These are phyloP conservation scores for Logfia minima DNA, from an alignment of 129 eudicot genomes.

Conservation along the genomic window DNA sequence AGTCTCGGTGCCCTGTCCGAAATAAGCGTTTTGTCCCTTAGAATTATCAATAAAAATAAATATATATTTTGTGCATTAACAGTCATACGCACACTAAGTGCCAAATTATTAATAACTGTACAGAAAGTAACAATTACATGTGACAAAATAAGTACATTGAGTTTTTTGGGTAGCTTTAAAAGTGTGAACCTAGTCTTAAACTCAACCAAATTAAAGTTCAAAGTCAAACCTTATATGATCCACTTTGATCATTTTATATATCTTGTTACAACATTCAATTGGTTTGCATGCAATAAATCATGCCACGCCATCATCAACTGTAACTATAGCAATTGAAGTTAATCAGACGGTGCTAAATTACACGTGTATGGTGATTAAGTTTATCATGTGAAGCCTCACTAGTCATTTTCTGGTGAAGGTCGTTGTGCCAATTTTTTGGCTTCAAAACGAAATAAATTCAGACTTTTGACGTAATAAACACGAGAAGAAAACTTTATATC, in stretches of 20 bases:
- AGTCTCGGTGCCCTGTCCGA: no score
- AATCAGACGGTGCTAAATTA: constrained; percentile 44
- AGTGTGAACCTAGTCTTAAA: no score
- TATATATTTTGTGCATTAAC: no score
- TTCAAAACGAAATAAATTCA: neutral
- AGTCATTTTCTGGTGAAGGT: constrained; percentile 37
- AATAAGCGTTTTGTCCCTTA: no score
- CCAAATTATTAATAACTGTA: no score
- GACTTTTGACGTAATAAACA: constrained; percentile 12
- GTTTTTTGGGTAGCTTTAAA: neutral
- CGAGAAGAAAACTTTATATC: constrained; percentile 1
- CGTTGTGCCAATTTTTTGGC: constrained; percentile 23
- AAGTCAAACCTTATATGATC: neutral
- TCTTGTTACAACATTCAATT: neutral
- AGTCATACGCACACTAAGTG: no score
- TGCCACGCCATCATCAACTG: constrained; percentile 10
- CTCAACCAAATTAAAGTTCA: neutral
- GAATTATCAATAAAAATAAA: no score
- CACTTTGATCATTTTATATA: neutral
- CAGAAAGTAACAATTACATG: no score
- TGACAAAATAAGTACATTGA: no score
- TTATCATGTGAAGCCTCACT: constrained; percentile 34
- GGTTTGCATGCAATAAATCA: neutral
- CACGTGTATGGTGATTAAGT: constrained; percentile 47
- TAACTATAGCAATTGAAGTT: constrained; percentile 1